phyloP scores from a whole-genome alignment of 257 asterid genomes.

The Verbena officinalis region DNA sequence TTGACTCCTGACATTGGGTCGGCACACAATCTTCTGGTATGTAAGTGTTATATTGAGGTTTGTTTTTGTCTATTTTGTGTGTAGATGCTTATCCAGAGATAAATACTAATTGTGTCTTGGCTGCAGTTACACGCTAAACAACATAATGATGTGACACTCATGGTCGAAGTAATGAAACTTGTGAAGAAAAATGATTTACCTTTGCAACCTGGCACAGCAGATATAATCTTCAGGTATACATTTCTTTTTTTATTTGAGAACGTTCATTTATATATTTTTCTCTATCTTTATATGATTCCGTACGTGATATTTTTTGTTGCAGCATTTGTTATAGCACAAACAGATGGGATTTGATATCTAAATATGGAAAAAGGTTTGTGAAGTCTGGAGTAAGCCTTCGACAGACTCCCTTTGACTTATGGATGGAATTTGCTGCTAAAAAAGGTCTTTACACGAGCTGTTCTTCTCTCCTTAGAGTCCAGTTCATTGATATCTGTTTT shows the following conservation, averaged over 20 bases:
- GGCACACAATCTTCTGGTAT: conserved; percentile 82
- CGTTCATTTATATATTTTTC: neutral
- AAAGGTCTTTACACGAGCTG: conserved; percentile 48
- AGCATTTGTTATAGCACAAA: conserved; percentile 70
- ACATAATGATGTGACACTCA: conserved; percentile 66
- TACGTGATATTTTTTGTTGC: conserved; percentile 39
- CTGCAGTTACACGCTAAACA: conserved; percentile 86
- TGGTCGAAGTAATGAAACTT: conserved; percentile 71
- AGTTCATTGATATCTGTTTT: conserved; percentile 14
- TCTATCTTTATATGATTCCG: neutral
- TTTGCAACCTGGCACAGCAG: conserved; percentile 88
- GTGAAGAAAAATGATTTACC: conserved; percentile 67
- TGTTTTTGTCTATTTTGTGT: conserved; percentile 18
- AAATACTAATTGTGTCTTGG: conserved; percentile 27
- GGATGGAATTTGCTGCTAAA: conserved; percentile 91
- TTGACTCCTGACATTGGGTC: conserved; percentile 80
- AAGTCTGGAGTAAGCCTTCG: conserved; percentile 72
- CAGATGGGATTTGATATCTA: conserved; percentile 74
- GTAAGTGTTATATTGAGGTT: conserved; percentile 18
- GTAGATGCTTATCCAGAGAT: conserved; percentile 10
- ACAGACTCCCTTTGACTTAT: conserved; percentile 63
- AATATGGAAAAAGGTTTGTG: conserved; percentile 69
- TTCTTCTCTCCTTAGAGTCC: conserved; percentile 18
- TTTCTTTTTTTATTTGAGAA: neutral
- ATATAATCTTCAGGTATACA: conserved; percentile 70